These are phyloP conservation scores for Larix kaempferi DNA, from an alignment of 75 land plant genomes.

Conservation along the genomic window DNA sequence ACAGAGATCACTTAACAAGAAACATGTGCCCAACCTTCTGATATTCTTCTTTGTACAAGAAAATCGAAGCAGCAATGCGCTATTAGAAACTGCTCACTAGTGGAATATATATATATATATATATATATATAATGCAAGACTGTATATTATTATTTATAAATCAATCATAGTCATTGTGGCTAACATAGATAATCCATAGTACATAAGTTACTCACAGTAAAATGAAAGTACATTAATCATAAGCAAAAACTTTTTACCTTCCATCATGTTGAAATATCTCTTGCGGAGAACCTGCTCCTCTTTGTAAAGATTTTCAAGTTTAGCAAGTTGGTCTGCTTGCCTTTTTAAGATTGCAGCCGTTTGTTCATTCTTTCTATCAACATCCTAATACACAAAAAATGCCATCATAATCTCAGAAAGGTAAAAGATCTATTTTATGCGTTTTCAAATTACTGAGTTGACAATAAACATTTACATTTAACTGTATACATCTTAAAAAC, in stretches of 20 bases:
- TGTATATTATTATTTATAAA: no score
- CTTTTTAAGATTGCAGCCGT: constrained; percentile 29
- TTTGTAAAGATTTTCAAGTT: constrained; percentile 35
- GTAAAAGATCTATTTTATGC: not conserved
- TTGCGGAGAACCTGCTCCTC: constrained; percentile 43
- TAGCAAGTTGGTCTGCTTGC: constrained; percentile 33
- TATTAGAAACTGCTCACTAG: no score
- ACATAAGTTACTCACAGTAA: not conserved
- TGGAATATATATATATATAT: no score
- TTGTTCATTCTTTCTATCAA: constrained; percentile 33
- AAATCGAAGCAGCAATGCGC: no score
- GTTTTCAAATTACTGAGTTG: not conserved
- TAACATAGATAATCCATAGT: no score
- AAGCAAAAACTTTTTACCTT: constrained; percentile 12
- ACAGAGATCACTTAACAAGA: no score
- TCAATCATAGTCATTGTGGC: no score
- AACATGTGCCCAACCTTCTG: no score
- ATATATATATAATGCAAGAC: no score
- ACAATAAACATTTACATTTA: not conserved
- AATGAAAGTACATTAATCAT: not conserved
- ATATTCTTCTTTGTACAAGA: no score
- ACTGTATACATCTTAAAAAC: no score
- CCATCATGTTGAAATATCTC: constrained; percentile 49
- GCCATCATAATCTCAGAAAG: not conserved
- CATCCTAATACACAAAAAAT: constrained; percentile 21